Base-by-base conservation (phyloP, 164 flowering plant genomes). In the Tinospora cordifolia region DNA sequence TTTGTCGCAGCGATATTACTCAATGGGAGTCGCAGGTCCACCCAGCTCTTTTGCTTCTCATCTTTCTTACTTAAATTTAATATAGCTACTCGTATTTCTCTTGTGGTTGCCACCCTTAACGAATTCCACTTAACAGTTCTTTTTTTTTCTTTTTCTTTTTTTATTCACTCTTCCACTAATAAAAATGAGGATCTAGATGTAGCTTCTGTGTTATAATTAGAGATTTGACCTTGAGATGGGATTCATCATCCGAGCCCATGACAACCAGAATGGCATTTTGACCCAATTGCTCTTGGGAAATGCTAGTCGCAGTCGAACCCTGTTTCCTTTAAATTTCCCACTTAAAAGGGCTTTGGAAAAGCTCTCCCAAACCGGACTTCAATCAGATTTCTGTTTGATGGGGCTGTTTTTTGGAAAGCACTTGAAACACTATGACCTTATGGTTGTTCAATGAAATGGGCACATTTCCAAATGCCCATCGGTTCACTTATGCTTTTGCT, bases 1-100 rank as follows among this genome's bases (percentile, higher is more conserved):
- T 93, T 68, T 93, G 97, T 71, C 90, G 98, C 67, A 88, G 91
- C 25, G 99, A 94, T 65, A 17, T 94, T 75, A 74, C 90, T 2
- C 92, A 88, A 63, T 94, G 96, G 99, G 86, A 85, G 60, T 85
- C 92, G 36, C 84, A 90, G 86, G 98, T 87, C 14, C 24, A 11
- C 22, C 2, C 26, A 49, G 8, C 8, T 11, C 13, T 64, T 15
- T 13, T 64, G 2, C 21, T n/a, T 39, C 10, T 9, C 26, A 7
- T 8, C 41, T 6, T n/a, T 5, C 40, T 15, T 26, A 14, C 11
- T 62, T n/a, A n/a, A n/a, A n/a, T 8, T 17, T 24, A 57, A 1
- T 14, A 1, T 2, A n/a, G 8, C 62, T 58, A n/a, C 0, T n/a
- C n/a, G n/a, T n/a, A n/a, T n/a, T 57, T 11, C 21, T 13, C 22